phyloP scores from a whole-genome alignment of 139 green algal genomes.

The Coelastrella sp. region DNA sequence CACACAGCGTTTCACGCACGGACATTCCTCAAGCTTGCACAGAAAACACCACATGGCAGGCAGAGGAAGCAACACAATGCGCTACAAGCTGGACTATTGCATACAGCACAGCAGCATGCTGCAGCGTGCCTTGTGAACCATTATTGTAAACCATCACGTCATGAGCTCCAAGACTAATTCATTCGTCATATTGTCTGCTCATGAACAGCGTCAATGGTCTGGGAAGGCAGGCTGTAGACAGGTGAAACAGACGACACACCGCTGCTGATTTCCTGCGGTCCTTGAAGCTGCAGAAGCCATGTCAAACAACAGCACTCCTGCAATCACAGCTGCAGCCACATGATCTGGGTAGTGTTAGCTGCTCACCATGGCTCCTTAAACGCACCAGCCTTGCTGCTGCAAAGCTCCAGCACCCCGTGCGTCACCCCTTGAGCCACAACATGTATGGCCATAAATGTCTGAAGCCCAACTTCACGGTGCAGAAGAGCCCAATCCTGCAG shows the following conservation, averaged over 20 bases:
- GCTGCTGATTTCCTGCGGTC: no score
- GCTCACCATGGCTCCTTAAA: slow-evolving; percentile 24
- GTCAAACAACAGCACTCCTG: background rate
- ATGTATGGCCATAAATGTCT: slow-evolving; percentile 5
- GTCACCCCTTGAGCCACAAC: background rate
- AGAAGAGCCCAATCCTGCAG: slow-evolving; percentile 38
- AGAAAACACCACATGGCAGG: no score
- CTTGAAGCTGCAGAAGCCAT: background rate
- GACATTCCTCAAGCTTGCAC: background rate
- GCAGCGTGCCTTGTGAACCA: no score
- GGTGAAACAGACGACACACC: no score
- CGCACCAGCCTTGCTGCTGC: background rate
- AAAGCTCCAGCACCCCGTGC: background rate
- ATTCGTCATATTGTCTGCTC: no score
- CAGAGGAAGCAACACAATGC: no score
- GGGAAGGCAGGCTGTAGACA: no score
- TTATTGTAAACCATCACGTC: no score
- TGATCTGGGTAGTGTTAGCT: background rate
- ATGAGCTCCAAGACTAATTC: no score
- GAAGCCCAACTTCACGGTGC: background rate
- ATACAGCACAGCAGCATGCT: no score
- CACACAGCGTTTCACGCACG: background rate
- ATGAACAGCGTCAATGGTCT: no score
- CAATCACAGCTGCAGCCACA: background rate
- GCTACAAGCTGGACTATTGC: no score